Evolutionary conservation across 176 grass and related monocot species (phyloP), one percentile per base, ranked within the genome.

Genomic region (Carex kokanica): DNA sequence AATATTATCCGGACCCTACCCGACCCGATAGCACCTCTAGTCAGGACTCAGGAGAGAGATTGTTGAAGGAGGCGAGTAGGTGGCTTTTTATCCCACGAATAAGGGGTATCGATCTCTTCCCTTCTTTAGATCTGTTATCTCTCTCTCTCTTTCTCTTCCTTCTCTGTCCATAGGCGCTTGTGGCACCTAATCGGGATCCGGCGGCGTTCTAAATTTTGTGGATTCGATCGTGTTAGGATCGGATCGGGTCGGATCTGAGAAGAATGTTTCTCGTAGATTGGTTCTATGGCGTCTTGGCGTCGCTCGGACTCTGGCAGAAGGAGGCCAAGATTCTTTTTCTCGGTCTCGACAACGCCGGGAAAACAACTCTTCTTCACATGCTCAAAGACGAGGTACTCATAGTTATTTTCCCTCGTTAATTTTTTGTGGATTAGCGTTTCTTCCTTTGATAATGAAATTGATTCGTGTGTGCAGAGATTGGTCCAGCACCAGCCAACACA

Each of bases 401-500:
- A 27, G 27, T 27, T 27, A 27, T 27, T 27, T 27, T 27, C 27
- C 27, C 27, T 27, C 27, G 27, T 27, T 27, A 27, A 1, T 27
- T 27, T 27, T 27, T 27, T 43, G 62, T 32, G 62, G 62, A 21
- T 72, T 72, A 0, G 38, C 9, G 10, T 23, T 72, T 47, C 8
- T 49, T n/a, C 9, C 17, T 49, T 70, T 47, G 68, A 72, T 40
- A 72, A 47, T 72, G 38, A 12, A 47, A 10, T 66, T 82, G 54
- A 45, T 80, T 45, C 20, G 1, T 40, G 55, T 40, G 10, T 73
- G 41, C 74, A 93, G 91, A 87, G 63, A 78, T 40, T 93, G 84
- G 57, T n/a, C 21, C 64, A 83, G 79, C 89, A 94, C 83, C 64
- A 80, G 85, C 92, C 89, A 57, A 94, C 92, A 59, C 92, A 91